A percentile compares a stretch with the other conserved stretches of the same genome.
These are phyloP conservation scores for Globisporangium spinosum DNA, from an alignment of 352 stramenopile species.

Conservation along the genomic window DNA sequence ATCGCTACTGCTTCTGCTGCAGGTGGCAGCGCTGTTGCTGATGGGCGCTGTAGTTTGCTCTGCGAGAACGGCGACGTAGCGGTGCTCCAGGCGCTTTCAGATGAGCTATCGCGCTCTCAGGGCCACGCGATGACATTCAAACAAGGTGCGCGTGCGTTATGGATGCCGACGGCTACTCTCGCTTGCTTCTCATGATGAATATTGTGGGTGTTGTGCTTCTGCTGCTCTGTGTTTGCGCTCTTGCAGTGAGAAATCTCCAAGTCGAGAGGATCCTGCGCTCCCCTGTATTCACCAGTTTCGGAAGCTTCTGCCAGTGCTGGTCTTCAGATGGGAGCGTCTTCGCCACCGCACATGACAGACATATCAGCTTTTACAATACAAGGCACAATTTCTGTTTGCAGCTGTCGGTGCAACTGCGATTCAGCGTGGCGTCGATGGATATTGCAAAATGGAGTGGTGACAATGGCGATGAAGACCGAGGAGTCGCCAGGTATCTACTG, in stretches of 20 bases:
- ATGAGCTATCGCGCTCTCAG: neutral
- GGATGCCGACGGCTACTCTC: too few relatives aligned
- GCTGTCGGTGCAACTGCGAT: slow-evolving; percentile 24
- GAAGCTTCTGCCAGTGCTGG: slow-evolving; percentile 59
- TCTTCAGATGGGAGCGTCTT: slow-evolving; percentile 27
- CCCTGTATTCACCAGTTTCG: slow-evolving; percentile 13
- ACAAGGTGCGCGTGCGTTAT: neutral
- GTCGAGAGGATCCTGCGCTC: slow-evolving; percentile 35
- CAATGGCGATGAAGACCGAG: neutral
- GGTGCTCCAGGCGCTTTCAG: slow-evolving; percentile 25
- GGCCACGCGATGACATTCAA: neutral
- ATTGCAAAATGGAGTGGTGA: slow-evolving; percentile 8
- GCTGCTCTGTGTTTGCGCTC: too few relatives aligned
- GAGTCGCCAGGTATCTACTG: slow-evolving; percentile 19
- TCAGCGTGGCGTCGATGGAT: slow-evolving; percentile 35
- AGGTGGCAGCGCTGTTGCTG: neutral
- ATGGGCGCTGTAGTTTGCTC: slow-evolving; percentile 40
- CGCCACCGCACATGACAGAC: slow-evolving; percentile 27
- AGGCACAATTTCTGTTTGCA: slow-evolving; percentile 16
- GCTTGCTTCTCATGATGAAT: too few relatives aligned
- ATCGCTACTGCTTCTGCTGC: slow-evolving; percentile 19
- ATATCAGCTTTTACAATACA: slow-evolving; percentile 32
- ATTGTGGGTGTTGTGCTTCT: too few relatives aligned
- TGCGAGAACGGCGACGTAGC: slow-evolving; percentile 47
- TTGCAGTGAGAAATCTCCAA: slow-evolving; percentile 11